Base-by-base conservation (phyloP, 495 filamentous ascomycete species). In the Neurospora sp. region DNA sequence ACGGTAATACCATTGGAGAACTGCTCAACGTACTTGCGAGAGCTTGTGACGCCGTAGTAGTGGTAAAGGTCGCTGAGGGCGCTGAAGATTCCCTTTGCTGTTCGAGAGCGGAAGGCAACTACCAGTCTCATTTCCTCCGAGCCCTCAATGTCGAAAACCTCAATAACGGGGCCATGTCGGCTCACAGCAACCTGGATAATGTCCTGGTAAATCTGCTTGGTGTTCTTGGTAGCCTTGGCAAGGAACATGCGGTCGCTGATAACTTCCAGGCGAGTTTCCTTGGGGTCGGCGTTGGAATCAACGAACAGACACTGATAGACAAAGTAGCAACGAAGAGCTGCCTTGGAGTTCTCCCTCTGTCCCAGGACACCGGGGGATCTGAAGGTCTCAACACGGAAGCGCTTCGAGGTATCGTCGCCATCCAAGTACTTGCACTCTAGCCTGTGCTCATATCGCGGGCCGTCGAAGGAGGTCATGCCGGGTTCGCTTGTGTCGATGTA, bases 1-100 rank as follows among this genome's bases (percentile, higher is more conserved):
- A 98, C 92, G 17, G 93, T 96, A 80, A 97, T 96, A 70, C 96
- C 96, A 81, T 98, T 99, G 77, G 95, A 97, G 85, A 99, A 99
- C 82, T 98, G 95, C 84, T 99, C 94, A 72, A 98, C 92, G 78
- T 99, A 99, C 85, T 99, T 99, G 71, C 96, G 89, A 2, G 96
- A 94, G 80, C 93, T 97, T 2, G 96, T 98, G 70, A 97, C 88
- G 34, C 96, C 96, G 79, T 99, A 98, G 86, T 97, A 98, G 84
- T 99, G 96, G 83, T 99, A 99, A 31, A 99, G 86, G 81, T 98
- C 96, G 73, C 93, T 97, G 72, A 99, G 83, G 31, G 96, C 94
- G 75, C 94, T 97, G 85, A 99, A 99, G 76, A 99, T 84, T 45
- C 96, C 96, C 82, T 94, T 88, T 31, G 96, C 96, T 10, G 95